Evolutionary conservation across 306 rosid genomes (phyloP).

Genomic region (Lithocarpus polystachyus): DNA sequence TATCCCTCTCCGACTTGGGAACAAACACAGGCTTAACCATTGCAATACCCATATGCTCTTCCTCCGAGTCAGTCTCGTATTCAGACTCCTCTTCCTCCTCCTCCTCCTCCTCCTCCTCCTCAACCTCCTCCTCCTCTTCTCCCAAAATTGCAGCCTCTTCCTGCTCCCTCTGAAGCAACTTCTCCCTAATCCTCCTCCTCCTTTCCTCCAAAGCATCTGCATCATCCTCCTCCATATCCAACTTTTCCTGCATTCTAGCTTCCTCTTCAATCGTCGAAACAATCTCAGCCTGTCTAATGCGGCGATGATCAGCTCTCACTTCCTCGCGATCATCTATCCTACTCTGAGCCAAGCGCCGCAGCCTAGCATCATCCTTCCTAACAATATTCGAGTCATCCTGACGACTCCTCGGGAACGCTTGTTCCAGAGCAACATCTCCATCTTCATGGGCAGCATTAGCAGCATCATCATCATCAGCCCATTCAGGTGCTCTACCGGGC

Average conservation of each 20-base stretch:
- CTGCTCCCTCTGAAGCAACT: constrained; percentile 75
- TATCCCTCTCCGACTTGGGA: constrained; percentile 90
- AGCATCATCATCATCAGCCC: constrained; percentile 62
- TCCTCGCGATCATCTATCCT: constrained; percentile 85
- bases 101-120: constrained; percentile 73
- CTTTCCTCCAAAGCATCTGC: constrained; percentile 75
- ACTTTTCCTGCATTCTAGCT: constrained; percentile 76
- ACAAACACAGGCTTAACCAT: constrained; percentile 97
- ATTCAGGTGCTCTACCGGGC: constrained; percentile 97
- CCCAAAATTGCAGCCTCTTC: constrained; percentile 73
- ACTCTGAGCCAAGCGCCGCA: constrained; percentile 76
- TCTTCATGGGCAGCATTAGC: too few species aligned
- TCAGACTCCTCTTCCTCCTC: constrained; percentile 85
- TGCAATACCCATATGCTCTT: constrained; percentile 73
- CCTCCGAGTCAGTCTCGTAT: constrained; percentile 94
- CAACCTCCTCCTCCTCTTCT: constrained; percentile 65
- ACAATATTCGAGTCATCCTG: constrained; percentile 46
- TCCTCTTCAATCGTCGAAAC: constrained; percentile 90
- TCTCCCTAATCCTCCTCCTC: constrained; percentile 70
- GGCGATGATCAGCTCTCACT: constrained; percentile 85
- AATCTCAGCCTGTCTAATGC: constrained; percentile 92
- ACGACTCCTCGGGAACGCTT: constrained; percentile 53
- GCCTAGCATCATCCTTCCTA: constrained; percentile 73
- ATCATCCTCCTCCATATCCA: constrained; percentile 80
- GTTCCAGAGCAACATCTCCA: constrained; percentile 52